A percentile compares a stretch with the other conserved stretches of the same genome.
phyloP scores from a whole-genome alignment of 2,329 filamentous ascomycete species.

The Phyllosticta citrichinensis region DNA sequence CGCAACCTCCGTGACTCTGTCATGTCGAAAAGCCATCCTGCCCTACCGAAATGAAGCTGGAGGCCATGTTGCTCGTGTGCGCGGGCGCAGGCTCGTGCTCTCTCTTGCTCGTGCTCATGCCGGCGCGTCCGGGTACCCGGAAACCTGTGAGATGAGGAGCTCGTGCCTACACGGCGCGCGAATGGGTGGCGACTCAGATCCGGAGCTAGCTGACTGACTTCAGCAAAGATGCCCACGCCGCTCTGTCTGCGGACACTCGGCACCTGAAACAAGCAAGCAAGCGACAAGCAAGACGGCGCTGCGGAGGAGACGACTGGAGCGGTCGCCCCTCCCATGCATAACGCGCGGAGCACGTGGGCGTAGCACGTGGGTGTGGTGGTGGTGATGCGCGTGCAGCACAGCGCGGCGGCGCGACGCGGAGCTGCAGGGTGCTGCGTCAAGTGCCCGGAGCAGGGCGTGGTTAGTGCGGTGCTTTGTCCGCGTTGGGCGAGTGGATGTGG shows the following conservation, averaged over 20 bases:
- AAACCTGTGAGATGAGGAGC: no score
- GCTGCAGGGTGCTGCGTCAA: not conserved
- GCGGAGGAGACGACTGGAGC: no score
- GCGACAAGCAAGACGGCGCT: no score
- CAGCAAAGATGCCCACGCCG: no score
- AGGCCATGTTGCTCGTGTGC: not conserved
- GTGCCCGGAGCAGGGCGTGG: not conserved
- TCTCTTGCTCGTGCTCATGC: not conserved
- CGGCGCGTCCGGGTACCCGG: not conserved
- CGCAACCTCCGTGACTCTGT: no score
- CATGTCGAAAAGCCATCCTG: not conserved
- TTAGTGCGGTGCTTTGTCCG: not conserved
- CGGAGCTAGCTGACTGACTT: no score
- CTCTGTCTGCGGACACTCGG: no score
- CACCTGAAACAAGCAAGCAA: no score
- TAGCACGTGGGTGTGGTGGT: not conserved
- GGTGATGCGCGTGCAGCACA: not conserved
- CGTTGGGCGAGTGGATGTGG: not conserved
- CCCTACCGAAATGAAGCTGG: not conserved
- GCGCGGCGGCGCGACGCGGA: not conserved
- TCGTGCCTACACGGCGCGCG: no score
- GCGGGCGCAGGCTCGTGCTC: not conserved
- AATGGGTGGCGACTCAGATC: no score
- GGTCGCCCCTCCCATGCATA: no score
- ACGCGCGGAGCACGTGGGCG: not conserved